Evolutionary conservation across 2,329 filamentous ascomycete genomes (phyloP).

Genomic region (Plenodomus lindquistii): DNA sequence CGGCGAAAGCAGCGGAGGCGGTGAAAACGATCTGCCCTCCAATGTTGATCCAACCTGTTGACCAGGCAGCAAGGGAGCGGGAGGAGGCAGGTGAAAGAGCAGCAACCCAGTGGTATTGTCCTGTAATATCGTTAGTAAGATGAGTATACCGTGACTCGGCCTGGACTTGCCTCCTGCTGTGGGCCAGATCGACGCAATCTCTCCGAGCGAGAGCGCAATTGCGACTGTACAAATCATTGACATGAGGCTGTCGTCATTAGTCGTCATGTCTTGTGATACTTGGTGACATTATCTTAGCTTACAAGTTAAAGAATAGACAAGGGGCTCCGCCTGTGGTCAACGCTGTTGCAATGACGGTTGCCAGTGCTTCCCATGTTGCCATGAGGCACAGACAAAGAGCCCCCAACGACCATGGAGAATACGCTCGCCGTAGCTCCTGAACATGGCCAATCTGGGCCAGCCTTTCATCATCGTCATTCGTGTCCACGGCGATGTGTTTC

Average conservation of each 20-base stretch:
- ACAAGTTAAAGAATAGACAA: slow-evolving; percentile 53
- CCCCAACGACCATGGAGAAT: slow-evolving; percentile 43
- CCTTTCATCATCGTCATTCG: slow-evolving; percentile 14
- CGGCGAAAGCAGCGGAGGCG: slow-evolving; percentile 54
- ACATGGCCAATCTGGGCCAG: slow-evolving; percentile 26
- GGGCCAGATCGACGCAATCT: slow-evolving; percentile 74
- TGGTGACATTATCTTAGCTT: slow-evolving; percentile 4
- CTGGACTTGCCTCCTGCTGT: slow-evolving; percentile 64
- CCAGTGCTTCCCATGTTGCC: slow-evolving; percentile 57
- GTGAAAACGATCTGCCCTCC: slow-evolving; percentile 53
- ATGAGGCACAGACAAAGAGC: slow-evolving; percentile 54
- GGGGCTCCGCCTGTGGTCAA: slow-evolving; percentile 53
- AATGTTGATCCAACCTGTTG: slow-evolving; percentile 50
- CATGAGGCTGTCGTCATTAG: slow-evolving; percentile 41
- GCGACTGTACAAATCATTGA: slow-evolving; percentile 61
- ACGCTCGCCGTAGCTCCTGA: slow-evolving; percentile 39
- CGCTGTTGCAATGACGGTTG: slow-evolving; percentile 51
- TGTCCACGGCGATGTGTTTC: slow-evolving; percentile 6
- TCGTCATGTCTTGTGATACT: background rate
- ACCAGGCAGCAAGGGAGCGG: slow-evolving; percentile 46
- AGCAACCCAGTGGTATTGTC: slow-evolving; percentile 54
- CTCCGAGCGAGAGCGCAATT: slow-evolving; percentile 69
- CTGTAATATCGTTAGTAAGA: slow-evolving; percentile 18
- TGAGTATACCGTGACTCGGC: background rate
- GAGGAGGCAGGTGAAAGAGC: slow-evolving; percentile 42